A percentile compares a stretch with the other conserved stretches of the same genome.
Conservation (phyloP, 2,329 filamentous ascomycete genomes). For the Colletotrichum costaricense region DNA sequence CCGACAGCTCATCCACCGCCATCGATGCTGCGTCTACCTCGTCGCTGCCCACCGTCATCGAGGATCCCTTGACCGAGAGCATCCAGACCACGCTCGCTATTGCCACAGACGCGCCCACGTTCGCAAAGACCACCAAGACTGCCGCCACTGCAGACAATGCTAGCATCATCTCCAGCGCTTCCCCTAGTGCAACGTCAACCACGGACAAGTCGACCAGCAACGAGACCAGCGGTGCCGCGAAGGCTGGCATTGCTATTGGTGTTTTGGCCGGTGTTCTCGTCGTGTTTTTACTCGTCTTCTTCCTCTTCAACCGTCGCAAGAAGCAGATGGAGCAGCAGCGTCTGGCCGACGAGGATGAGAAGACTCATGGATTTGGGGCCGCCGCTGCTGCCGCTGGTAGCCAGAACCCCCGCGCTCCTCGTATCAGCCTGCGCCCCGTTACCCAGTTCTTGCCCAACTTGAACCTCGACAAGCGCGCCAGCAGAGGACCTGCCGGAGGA, state of each 20-base stretch:
- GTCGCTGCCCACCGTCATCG: conserved; percentile 43
- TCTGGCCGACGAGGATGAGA: conserved; percentile 70
- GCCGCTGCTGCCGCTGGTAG: conserved; percentile 39
- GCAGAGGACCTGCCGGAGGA: conserved; percentile 57
- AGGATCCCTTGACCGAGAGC: conserved; percentile 37
- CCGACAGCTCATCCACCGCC: conserved; percentile 18
- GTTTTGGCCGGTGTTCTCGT: conserved; percentile 77
- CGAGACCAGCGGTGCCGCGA: conserved; percentile 50
- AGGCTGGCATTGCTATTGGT: conserved; percentile 88
- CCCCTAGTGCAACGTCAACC: conserved; percentile 36
- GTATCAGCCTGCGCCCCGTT: conserved; percentile 84
- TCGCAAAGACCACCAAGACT: conserved; percentile 46
- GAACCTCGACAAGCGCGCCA: conserved; percentile 60
- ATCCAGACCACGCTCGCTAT: conserved; percentile 41
- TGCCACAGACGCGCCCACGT: conserved; percentile 40
- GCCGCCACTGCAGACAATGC: conserved; percentile 37
- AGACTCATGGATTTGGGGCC: conserved; percentile 58
- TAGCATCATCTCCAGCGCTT: conserved; percentile 37
- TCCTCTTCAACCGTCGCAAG: conserved; percentile 77
- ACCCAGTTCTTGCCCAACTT: conserved; percentile 84
- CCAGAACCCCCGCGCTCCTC: conserved; percentile 72
- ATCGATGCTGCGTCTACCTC: conserved; percentile 5
- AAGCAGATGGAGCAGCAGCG: conserved; percentile 69
- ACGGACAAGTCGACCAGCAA: conserved; percentile 35
- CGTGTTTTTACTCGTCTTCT: conserved; percentile 75